Percentiles rank a stretch among this genome's conserved stretches.
Evolutionary conservation across 495 filamentous ascomycete genomes (phyloP).

Genomic region (Aspergillus indologenus): DNA sequence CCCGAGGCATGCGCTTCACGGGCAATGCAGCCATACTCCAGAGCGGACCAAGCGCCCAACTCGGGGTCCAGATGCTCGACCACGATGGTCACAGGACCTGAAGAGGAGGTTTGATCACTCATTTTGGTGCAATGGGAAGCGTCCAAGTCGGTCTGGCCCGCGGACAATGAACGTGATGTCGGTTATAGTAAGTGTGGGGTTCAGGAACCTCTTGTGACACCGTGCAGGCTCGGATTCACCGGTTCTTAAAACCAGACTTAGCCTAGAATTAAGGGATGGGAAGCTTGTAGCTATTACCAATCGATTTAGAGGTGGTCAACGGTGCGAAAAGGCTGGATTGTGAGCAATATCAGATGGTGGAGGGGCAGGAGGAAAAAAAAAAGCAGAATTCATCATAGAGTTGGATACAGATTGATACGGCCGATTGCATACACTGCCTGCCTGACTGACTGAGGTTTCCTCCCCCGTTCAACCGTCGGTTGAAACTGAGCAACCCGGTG

Average conservation of each 20-base stretch:
- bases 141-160: slow-evolving; percentile 1
- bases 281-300: not conserved
- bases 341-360: not conserved
- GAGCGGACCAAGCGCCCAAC: slow-evolving; percentile 86
- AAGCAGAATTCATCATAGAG: not conserved
- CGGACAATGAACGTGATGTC: slow-evolving; percentile 1
- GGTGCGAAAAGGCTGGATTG: not conserved
- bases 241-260: not conserved
- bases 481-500: not conserved
- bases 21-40: slow-evolving; percentile 87
- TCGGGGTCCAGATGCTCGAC: slow-evolving; percentile 94
- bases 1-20: slow-evolving; percentile 67
- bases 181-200: not conserved
- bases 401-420: not conserved
- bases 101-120: slow-evolving; percentile 20
- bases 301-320: not conserved
- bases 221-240: not conserved
- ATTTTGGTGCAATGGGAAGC: slow-evolving; percentile 17
- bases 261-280: not conserved
- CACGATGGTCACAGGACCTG: slow-evolving; percentile 64
- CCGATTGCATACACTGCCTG: not conserved
- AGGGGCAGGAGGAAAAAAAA: not conserved
- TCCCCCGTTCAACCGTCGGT: not conserved
- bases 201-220: not conserved
- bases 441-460: not conserved